These are phyloP conservation scores for Cutaneotrichosporon mucoides DNA, from an alignment of 1,284 basidiomycete genomes.

Conservation along the genomic window DNA sequence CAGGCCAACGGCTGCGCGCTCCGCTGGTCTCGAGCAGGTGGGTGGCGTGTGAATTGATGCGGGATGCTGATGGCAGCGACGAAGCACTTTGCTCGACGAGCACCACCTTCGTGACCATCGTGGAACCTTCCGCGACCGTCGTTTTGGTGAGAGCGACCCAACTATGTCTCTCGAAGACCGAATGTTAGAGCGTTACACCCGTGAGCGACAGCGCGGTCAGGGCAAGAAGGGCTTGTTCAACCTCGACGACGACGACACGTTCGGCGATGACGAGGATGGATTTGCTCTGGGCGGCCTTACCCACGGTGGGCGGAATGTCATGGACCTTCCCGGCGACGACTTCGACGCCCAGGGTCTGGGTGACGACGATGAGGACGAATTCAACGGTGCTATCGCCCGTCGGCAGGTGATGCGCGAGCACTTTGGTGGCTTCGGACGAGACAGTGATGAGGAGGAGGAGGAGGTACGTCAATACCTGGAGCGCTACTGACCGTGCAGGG, in stretches of 20 bases:
- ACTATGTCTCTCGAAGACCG: constrained; percentile 88
- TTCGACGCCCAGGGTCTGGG: constrained; percentile 74
- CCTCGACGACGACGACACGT: constrained; percentile 62
- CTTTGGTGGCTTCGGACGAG: constrained; percentile 77
- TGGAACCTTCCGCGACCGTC: constrained; percentile 86
- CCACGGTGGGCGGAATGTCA: constrained; percentile 84
- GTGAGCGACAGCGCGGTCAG: constrained; percentile 61
- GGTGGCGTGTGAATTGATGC: constrained; percentile 29
- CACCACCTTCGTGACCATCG: constrained; percentile 66
- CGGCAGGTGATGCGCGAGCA: constrained; percentile 65
- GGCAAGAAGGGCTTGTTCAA: constrained; percentile 83
- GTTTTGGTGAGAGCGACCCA: constrained; percentile 94
- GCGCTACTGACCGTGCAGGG: constrained; percentile 22
- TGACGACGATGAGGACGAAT: constrained; percentile 67
- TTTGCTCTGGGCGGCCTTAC: constrained; percentile 58
- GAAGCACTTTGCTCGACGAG: constrained; percentile 83
- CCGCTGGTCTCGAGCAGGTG: constrained; percentile 85
- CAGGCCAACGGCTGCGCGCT: constrained; percentile 77
- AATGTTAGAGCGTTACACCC: constrained; percentile 94
- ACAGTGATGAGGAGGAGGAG: constrained; percentile 55
- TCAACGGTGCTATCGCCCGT: constrained; percentile 62
- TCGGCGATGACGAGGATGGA: constrained; percentile 55
- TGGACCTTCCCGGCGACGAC: constrained; percentile 66
- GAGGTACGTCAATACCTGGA: constrained; percentile 32
- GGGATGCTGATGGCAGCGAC: constrained; percentile 56